A percentile compares a stretch with the other conserved stretches of the same genome.
Evolutionary conservation across 1,284 basidiomycete genomes (phyloP).

Genomic region (Ceratobasidium theobromae): DNA sequence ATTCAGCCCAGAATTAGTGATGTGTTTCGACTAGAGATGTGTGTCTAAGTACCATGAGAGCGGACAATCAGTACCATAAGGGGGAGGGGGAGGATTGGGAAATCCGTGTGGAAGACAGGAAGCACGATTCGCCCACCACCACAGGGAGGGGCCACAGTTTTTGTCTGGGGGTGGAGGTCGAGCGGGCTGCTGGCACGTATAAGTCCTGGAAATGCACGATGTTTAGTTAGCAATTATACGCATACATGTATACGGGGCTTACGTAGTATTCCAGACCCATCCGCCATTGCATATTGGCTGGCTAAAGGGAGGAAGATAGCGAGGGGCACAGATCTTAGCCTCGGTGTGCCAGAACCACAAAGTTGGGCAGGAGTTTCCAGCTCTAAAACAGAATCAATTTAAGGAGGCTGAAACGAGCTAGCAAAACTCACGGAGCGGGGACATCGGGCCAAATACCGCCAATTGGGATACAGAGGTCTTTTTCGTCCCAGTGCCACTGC

Average conservation of each 20-base stretch:
- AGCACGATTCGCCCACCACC: slow-evolving; percentile 3
- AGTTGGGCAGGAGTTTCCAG: not conserved
- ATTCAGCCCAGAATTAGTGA: not conserved
- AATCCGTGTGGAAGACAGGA: slow-evolving; percentile 17
- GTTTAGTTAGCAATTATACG: not conserved
- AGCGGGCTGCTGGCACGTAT: not conserved
- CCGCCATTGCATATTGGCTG: not conserved
- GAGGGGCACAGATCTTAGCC: not conserved
- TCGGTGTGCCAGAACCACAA: slow-evolving; percentile 13
- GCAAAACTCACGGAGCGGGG: slow-evolving; percentile 1
- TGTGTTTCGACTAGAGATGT: not conserved
- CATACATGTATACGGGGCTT: not conserved
- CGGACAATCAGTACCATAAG: not conserved
- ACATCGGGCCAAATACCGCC: slow-evolving; percentile 4
- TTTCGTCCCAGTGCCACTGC: not conserved
- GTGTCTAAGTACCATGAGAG: not conserved
- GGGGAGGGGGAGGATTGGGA: slow-evolving; percentile 1
- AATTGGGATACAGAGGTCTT: not conserved
- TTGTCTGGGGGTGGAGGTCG: not conserved
- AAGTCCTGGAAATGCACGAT: not conserved
- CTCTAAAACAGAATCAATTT: not conserved
- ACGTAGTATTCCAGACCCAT: slow-evolving; percentile 17
- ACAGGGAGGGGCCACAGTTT: not conserved
- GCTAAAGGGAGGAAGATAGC: slow-evolving; percentile 11
- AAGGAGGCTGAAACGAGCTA: not conserved